Base-by-base conservation (phyloP, 1,284 basidiomycete genomes). In the Agroathelia rolfsii region DNA sequence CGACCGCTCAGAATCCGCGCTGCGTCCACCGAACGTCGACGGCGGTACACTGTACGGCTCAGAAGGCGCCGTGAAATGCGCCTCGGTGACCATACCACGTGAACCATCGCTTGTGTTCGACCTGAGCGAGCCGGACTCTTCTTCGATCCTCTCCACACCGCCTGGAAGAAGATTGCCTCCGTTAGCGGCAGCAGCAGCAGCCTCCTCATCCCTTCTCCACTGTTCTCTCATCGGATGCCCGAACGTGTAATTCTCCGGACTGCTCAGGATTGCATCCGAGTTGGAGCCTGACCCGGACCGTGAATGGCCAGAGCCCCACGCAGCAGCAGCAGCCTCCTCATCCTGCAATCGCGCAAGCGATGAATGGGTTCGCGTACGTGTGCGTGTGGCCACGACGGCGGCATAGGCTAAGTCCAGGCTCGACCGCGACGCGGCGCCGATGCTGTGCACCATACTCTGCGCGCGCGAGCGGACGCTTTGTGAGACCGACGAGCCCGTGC, bases 231-330 rank as follows among this genome's bases (percentile, higher is more conserved):
- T 48, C 10, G 70, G 76, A 32, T 69, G 64, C 6, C 78, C 79
- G 50, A 82, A 82, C 5, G 79, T 82, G 48, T 81, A 64, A 49
- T 79, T 80, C 46, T 80, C 77, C 1, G 60, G 61, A 31, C 63
- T 67, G 43, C 71, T 73, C 27, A 53, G 51, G 15, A 58, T 29
- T 3, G 58, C 64, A 40, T 66, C 63, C 22, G 70, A 71, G 38
- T 54, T 66, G 49, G 64, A 73, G 12, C 66, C 71, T 11, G 22
- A 25, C 23, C 32, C 32, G 15, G 62, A 66, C 39, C 61, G 56
- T 11, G 71, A 73, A 44, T 64, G 69, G 0, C 59, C 58, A 11
- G 35, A n/a, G 44, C 50, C 3, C 9, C 22, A n/a, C 22, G 22
- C 9, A 24, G 8, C 22, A n/a, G 8, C 9, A 8, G 9, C 19